These are phyloP conservation scores for Calocybe indica DNA, from an alignment of 768 basidiomycete species.

Conservation along the genomic window DNA sequence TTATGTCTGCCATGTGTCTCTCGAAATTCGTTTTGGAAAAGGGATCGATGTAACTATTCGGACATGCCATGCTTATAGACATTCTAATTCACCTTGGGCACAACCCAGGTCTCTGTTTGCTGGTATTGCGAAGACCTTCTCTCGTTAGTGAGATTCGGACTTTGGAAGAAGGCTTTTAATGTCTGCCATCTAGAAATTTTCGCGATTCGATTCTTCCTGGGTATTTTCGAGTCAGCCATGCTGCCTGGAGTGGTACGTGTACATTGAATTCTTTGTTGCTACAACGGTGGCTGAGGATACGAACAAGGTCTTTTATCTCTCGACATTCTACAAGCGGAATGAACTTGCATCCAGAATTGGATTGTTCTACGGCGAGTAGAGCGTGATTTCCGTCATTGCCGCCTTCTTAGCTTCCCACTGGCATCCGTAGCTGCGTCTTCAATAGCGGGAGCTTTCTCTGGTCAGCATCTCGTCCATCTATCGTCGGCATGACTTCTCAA, in stretches of 20 bases:
- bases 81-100: not conserved
- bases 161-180: not conserved
- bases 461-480: slow-evolving; percentile 11
- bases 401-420: not conserved
- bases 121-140: slow-evolving; percentile 40
- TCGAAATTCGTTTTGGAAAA: slow-evolving; percentile 8
- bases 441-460: slow-evolving; percentile 42
- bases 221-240: slow-evolving; percentile 45
- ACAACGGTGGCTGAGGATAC: not conserved
- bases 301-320: slow-evolving; percentile 40
- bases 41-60: slow-evolving; percentile 32
- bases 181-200: slow-evolving; percentile 29
- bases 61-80: slow-evolving; percentile 2
- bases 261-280: not conserved
- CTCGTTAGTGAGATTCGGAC: slow-evolving; percentile 17
- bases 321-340: slow-evolving; percentile 43
- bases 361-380: slow-evolving; percentile 36
- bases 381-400: not conserved
- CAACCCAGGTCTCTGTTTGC: slow-evolving; percentile 36
- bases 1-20: not conserved
- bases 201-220: slow-evolving; percentile 43
- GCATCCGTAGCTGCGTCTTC: slow-evolving; percentile 30
- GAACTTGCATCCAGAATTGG: slow-evolving; percentile 47
- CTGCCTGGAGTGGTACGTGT: slow-evolving; percentile 34
- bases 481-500: not conserved